Conservation (phyloP, 2,329 filamentous ascomycete genomes). For the Magnaporthiopsis incrustans region DNA sequence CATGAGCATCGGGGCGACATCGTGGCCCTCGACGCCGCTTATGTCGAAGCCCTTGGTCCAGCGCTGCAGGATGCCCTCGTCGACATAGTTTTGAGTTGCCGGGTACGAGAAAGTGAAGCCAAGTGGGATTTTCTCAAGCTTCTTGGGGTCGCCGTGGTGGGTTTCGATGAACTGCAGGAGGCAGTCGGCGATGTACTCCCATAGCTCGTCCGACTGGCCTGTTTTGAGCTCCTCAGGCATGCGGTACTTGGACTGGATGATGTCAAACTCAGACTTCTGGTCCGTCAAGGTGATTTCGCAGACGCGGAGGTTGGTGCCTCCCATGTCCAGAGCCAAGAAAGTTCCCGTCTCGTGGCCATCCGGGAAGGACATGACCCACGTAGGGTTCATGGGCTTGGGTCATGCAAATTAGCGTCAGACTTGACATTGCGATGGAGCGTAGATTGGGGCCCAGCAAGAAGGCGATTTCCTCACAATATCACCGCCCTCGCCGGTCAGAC, state of each 20-base stretch:
- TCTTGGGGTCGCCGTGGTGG: constrained; percentile 62
- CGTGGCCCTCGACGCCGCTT: constrained; percentile 78
- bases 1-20: constrained; percentile 85
- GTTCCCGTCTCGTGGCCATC: constrained; percentile 81
- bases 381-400: constrained; percentile 89
- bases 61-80: constrained; percentile 83
- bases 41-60: constrained; percentile 99
- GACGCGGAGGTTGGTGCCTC: constrained; percentile 89
- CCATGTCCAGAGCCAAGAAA: constrained; percentile 88
- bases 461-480: constrained; percentile 64
- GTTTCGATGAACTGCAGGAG: constrained; percentile 83
- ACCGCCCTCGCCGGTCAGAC: constrained; percentile 77
- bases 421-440: background rate
- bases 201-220: constrained; percentile 75
- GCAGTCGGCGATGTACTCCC: constrained; percentile 92
- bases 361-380: constrained; percentile 88
- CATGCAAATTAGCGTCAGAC: background rate
- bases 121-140: constrained; percentile 61
- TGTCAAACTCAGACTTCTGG: constrained; percentile 83
- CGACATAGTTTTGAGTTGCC: constrained; percentile 85
- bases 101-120: constrained; percentile 97
- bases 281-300: constrained; percentile 87
- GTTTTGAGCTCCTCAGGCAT: constrained; percentile 92
- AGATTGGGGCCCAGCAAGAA: constrained; percentile 1
- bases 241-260: constrained; percentile 91